These are phyloP conservation scores for Yamadazyma sp. DNA, from an alignment of 1,139 yeast species.

Conservation along the genomic window DNA sequence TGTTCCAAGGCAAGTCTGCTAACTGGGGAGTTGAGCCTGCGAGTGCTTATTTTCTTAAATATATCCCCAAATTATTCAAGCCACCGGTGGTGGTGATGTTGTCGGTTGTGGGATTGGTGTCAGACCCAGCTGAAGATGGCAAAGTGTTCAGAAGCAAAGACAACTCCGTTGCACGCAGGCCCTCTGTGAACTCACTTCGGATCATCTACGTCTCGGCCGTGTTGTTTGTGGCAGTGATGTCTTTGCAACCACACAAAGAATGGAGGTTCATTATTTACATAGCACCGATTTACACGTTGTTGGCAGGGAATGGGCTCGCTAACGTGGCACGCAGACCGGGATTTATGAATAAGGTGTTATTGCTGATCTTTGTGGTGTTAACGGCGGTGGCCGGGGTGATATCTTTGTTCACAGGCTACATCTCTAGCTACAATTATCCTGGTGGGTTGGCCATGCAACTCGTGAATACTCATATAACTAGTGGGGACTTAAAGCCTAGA, in stretches of 20 bases:
- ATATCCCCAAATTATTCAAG: slow-evolving; percentile 45
- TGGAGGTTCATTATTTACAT: slow-evolving; percentile 86
- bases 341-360: slow-evolving; percentile 19
- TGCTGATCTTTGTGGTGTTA: slow-evolving; percentile 28
- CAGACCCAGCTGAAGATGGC: slow-evolving; percentile 39
- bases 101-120: slow-evolving; percentile 39
- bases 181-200: slow-evolving; percentile 37
- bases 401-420: slow-evolving; percentile 54
- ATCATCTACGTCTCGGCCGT: slow-evolving; percentile 44
- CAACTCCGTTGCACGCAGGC: slow-evolving; percentile 32
- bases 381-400: slow-evolving; percentile 31
- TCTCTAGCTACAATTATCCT: slow-evolving; percentile 80
- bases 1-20: slow-evolving; percentile 66
- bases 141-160: slow-evolving; percentile 13
- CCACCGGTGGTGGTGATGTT: slow-evolving; percentile 64
- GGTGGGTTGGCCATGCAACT: slow-evolving; percentile 74
- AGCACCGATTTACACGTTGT: slow-evolving; percentile 64
- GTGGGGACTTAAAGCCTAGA: neutral
- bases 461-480: slow-evolving; percentile 48
- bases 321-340: slow-evolving; percentile 16
- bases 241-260: slow-evolving; percentile 89
- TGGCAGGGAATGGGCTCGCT: slow-evolving; percentile 66
- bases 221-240: slow-evolving; percentile 59
- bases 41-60: slow-evolving; percentile 57
- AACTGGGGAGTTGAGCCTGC: slow-evolving; percentile 88